Conservation (phyloP, 306 rosid species). For the Hippophae tibetana region DNA sequence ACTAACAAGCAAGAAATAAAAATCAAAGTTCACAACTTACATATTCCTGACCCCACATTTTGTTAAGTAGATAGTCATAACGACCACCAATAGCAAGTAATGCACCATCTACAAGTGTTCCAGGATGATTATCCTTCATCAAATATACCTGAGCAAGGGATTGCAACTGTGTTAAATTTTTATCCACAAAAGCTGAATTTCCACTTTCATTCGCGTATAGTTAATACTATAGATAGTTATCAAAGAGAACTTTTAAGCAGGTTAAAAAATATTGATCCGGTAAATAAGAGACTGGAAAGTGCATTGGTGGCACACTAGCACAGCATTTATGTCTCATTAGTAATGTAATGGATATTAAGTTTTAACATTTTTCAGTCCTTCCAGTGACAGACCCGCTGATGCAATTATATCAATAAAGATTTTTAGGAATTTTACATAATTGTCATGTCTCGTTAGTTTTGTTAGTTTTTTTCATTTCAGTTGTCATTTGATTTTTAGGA, state of each 20-base stretch:
- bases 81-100: conserved; percentile 88
- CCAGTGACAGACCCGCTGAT: too few species aligned
- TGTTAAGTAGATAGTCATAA: conserved; percentile 72
- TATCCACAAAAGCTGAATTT: conserved; percentile 1
- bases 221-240: conserved; percentile 4
- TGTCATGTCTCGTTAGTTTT: too few species aligned
- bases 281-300: not conserved
- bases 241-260: conserved; percentile 7
- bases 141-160: conserved; percentile 58
- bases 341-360: too few species aligned
- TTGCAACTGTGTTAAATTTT: conserved; percentile 19
- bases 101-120: conserved; percentile 60
- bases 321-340: too few species aligned
- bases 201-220: conserved; percentile 7
- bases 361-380: too few species aligned
- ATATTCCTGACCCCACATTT: conserved; percentile 53
- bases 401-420: too few species aligned
- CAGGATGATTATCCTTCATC: conserved; percentile 65
- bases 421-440: too few species aligned
- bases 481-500: too few species aligned
- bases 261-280: not conserved
- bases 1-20: not conserved
- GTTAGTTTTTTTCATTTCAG: too few species aligned
- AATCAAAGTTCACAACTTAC: conserved; percentile 31
- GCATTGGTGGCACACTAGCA: not conserved